phyloP scores from a whole-genome alignment of 176 grass and related monocot genomes.

The Bolboschoenus planiculmis region DNA sequence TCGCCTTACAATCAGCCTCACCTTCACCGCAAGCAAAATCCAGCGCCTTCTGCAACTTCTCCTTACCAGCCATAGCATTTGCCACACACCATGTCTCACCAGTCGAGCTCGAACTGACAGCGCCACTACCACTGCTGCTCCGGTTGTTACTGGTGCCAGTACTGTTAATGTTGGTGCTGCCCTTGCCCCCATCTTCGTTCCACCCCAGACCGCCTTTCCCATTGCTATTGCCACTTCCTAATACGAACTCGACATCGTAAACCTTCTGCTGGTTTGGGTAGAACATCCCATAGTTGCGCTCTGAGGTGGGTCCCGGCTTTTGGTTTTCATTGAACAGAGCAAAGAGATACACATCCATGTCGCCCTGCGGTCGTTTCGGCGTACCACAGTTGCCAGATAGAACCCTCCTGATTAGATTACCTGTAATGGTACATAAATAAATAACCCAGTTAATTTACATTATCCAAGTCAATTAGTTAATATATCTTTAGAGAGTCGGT shows the following conservation, averaged over 20 bases:
- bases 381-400: slow-evolving; percentile 75
- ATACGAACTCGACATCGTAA: slow-evolving; percentile 74
- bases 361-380: slow-evolving; percentile 58
- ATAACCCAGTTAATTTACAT: not conserved
- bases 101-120: slow-evolving; percentile 32
- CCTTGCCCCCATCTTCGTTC: slow-evolving; percentile 16
- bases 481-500: not conserved
- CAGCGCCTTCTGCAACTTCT: slow-evolving; percentile 50
- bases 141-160: not conserved
- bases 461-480: not conserved
- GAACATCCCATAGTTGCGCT: slow-evolving; percentile 92
- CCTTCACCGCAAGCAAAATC: slow-evolving; percentile 84
- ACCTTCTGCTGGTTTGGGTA: slow-evolving; percentile 86
- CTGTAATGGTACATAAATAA: not conserved
- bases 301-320: slow-evolving; percentile 73
- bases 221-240: slow-evolving; percentile 29
- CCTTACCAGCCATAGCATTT: slow-evolving; percentile 40
- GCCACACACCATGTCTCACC: slow-evolving; percentile 86
- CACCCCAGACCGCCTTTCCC: slow-evolving; percentile 16
- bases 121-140: not conserved
- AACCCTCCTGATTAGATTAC: slow-evolving; percentile 67
- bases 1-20: slow-evolving; percentile 65
- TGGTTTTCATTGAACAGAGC: slow-evolving; percentile 99
- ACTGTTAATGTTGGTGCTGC: not conserved
- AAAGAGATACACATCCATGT: slow-evolving; percentile 86